These are phyloP conservation scores for Carex cristatella DNA, from an alignment of 176 grass and related monocot species.

Conservation along the genomic window DNA sequence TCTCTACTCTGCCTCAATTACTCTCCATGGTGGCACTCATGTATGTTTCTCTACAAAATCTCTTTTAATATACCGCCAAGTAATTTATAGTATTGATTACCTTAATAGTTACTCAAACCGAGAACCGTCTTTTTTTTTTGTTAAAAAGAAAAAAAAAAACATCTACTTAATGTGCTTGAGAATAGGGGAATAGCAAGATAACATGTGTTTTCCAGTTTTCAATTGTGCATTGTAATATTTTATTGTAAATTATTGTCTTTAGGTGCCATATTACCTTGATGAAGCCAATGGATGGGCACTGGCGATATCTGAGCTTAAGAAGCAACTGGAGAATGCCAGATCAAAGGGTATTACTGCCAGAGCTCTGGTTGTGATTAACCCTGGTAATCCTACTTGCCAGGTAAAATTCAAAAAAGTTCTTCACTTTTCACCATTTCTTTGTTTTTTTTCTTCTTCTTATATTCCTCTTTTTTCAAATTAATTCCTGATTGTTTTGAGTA, in stretches of 20 bases:
- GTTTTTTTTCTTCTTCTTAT: background rate
- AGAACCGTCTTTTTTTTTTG: background rate
- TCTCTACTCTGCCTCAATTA: constrained; percentile 48
- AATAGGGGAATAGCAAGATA: background rate
- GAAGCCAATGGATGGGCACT: constrained; percentile 50
- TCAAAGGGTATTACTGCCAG: constrained; percentile 48
- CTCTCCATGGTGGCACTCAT: constrained; percentile 52
- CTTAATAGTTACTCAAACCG: background rate
- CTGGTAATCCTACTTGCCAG: constrained; percentile 80
- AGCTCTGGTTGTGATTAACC: constrained; percentile 73
- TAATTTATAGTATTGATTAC: too few relatives aligned
- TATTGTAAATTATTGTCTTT: constrained; percentile 11
- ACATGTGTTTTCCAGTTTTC: background rate
- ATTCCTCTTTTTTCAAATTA: background rate
- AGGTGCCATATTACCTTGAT: constrained; percentile 75
- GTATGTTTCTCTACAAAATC: constrained; percentile 29
- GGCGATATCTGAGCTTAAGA: constrained; percentile 48
- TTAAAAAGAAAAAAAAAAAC: background rate
- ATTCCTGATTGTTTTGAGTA: constrained; percentile 2
- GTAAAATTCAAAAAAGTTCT: constrained; percentile 21
- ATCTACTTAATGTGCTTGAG: too few relatives aligned
- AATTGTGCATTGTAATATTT: background rate
- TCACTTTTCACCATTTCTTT: background rate
- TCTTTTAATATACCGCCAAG: too few relatives aligned
- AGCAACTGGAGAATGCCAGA: constrained; percentile 52